Evolutionary conservation across 352 stramenopile genomes (phyloP), one percentile per base, ranked within the genome.

Genomic region (Phytophthora vignae): DNA sequence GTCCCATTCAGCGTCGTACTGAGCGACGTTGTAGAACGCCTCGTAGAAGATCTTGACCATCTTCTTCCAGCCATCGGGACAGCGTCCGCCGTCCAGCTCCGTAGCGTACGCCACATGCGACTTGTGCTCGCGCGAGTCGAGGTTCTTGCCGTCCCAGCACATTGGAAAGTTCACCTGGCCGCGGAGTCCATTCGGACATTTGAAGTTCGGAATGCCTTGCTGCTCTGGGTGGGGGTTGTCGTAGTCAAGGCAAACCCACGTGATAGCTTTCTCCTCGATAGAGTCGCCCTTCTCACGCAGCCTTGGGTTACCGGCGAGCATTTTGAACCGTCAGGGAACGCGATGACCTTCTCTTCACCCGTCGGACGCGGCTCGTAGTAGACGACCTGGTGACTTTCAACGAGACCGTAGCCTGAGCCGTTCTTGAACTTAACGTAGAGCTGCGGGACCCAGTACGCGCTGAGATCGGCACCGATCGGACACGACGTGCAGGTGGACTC

Each of bases 21-120:
- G 73, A 22, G 64, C 80, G 15, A 88, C 77, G 22, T 58, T 81
- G 69, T 83, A 88, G 63, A 88, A 88, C 14, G 75, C 69, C 59
- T 88, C 80, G 67, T 82, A 88, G 57, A 88, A 88, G 49, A 85
- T 82, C 65, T 88, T 88, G 62, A 88, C 73, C 73, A 88, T 84
- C 66, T 88, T 88, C 70, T 82, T 69, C 67, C 77, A 85, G 46
- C 73, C 73, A 4, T 67, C 33, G 0, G 80, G 77, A 46, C 80
- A 88, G 15, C 64, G 64, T 17, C 80, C 80, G 2, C 77, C 77
- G 21, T 88, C 80, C 7, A 88, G 73, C 1, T 22, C 73, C 25
- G 77, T 74, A 17, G 80, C 80, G 55, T 88, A 88, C 1, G 80
- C 75, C 21, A 88, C 67, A 62, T 85, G 80, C 1, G 77, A 84